Evolutionary conservation across 371 early-diverging fungal genomes (phyloP).

Genomic region (Dentiscutata heterogama): DNA sequence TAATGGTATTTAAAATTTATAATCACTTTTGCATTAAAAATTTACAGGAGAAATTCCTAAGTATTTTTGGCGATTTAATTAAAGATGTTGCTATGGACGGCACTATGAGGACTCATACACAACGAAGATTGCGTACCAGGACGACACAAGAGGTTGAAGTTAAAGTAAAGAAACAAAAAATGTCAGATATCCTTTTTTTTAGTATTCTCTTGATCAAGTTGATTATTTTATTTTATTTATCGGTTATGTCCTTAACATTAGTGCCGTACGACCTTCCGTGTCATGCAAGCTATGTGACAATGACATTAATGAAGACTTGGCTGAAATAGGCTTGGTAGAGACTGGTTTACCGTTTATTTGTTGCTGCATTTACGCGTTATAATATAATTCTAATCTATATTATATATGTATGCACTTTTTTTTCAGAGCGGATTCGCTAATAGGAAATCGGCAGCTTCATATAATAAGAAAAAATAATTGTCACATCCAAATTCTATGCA

Average conservation of each 20-base stretch:
- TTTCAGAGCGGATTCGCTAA: neutral
- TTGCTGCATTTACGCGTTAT: too few relatives aligned
- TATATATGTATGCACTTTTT: neutral
- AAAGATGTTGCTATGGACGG: constrained; percentile 34
- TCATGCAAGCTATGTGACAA: neutral
- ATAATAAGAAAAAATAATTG: neutral
- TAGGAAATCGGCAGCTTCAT: neutral
- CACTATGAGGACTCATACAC: constrained; percentile 10
- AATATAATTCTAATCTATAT: neutral
- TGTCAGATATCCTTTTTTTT: constrained; percentile 39
- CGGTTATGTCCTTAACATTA: constrained; percentile 2
- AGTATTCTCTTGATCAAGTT: constrained; percentile 8
- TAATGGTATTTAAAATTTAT: constrained; percentile 9
- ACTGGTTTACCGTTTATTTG: neutral
- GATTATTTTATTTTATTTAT: neutral
- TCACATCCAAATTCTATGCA: too few relatives aligned
- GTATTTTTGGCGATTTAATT: neutral
- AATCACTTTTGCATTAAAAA: neutral
- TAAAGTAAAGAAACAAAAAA: constrained; percentile 25
- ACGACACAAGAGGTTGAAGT: constrained; percentile 23
- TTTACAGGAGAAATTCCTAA: neutral
- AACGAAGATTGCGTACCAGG: constrained; percentile 31
- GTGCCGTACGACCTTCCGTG: constrained; percentile 25
- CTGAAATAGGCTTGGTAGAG: constrained; percentile 14
- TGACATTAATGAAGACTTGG: constrained; percentile 32